A percentile compares a stretch with the other conserved stretches of the same genome.
Evolutionary conservation across 202 grass and related monocot species (phyloP).

Genomic region (Cymbopogon flexuosus): DNA sequence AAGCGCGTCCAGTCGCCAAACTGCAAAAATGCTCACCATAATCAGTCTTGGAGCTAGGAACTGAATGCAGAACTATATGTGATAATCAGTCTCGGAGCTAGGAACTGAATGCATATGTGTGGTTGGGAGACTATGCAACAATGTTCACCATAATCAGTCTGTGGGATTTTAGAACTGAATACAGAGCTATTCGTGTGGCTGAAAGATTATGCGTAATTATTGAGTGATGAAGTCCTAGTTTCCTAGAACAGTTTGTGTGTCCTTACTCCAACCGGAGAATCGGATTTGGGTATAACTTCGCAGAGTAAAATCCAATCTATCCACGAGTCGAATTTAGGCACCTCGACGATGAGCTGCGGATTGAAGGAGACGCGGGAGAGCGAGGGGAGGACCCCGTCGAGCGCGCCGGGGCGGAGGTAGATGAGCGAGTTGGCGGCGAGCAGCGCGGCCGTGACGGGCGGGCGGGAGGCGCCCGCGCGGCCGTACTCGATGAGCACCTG

Average conservation of each 20-base stretch:
- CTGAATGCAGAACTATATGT: neutral
- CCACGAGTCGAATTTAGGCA: constrained; percentile 12
- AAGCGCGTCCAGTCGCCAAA: constrained; percentile 61
- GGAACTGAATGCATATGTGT: neutral
- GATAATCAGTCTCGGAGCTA: neutral
- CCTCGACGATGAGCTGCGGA: constrained; percentile 79
- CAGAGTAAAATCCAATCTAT: too few species aligned
- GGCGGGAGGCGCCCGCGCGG: constrained; percentile 46
- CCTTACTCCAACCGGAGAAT: neutral
- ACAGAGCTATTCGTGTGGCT: neutral
- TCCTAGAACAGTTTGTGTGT: neutral
- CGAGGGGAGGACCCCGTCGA: constrained; percentile 66
- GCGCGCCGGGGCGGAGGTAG: constrained; percentile 67
- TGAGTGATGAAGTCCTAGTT: neutral
- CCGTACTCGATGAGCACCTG: constrained; percentile 73
- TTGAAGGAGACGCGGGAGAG: constrained; percentile 58
- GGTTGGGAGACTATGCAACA: neutral
- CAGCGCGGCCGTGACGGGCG: constrained; percentile 78
- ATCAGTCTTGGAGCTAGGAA: constrained; percentile 10
- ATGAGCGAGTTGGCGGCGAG: constrained; percentile 71
- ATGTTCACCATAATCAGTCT: neutral
- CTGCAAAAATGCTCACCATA: constrained; percentile 43
- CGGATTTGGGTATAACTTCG: neutral
- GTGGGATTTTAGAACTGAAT: neutral
- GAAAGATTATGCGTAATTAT: neutral